Evolutionary conservation across 352 stramenopile genomes (phyloP), one percentile per base, ranked within the genome.

Genomic region (Pythium volutum): DNA sequence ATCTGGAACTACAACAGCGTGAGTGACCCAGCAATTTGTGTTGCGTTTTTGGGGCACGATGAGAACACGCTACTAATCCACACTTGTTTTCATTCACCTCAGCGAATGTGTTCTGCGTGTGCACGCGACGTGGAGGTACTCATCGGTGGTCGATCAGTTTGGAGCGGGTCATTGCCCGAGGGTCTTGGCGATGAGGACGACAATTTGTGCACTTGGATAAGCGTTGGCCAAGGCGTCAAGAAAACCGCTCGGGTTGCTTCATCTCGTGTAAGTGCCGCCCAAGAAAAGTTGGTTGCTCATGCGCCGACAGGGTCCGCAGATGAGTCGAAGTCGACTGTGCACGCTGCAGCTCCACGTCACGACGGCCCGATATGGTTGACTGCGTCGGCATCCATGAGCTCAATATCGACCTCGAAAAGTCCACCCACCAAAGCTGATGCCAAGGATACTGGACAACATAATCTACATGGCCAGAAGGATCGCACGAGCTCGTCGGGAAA

Each of bases 1-100:
- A 56, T 93, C 1, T 93, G 84, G 84, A 93, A 91, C 67, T 89
- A 83, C 69, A 93, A 91, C 57, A 84, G 76, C 29, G 81, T 91
- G 68, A 23, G 81, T 70, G 6, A 29, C 26, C n/a, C 6, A 11
- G 39, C 3, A 3, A 48, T 48, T 22, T 20, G 15, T 20, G 0
- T 43, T 43, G 9, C 7, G n/a, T 43, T 55, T 27, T 10, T 38
- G 6, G 14, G n/a, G n/a, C n/a, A n/a, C n/a, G n/a, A n/a, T n/a
- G n/a, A n/a, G n/a, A n/a, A n/a, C n/a, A n/a, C n/a, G n/a, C n/a
- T 42, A 42, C 8, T 22, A 14, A 22, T 45, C 18, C 12, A n/a
- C 12, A 22, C 39, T 45, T 22, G 39, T 22, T 45, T 23, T 8
- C 20, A 22, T 31, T 29, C 1, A 11, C 9, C 6, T 1, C 48